phyloP scores from a whole-genome alignment of 2,329 filamentous ascomycete species.

The Pseudodiploospora longispora region DNA sequence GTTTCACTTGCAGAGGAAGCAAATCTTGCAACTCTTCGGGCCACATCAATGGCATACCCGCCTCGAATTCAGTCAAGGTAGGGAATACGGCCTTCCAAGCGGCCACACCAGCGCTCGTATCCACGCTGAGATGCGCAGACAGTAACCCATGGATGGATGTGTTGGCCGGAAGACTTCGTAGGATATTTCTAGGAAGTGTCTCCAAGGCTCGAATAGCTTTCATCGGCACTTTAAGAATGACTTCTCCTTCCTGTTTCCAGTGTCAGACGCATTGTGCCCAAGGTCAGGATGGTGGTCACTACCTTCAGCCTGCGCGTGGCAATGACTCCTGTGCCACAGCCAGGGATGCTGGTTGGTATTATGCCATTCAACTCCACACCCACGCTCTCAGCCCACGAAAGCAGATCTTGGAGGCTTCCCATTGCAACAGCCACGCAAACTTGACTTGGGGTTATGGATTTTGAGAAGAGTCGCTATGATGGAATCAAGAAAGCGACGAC shows the following conservation, averaged over 20 bases:
- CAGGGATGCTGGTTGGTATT: slow-evolving; percentile 54
- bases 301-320: slow-evolving; percentile 57
- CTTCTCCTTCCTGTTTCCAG: slow-evolving; percentile 34
- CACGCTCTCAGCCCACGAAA: slow-evolving; percentile 2
- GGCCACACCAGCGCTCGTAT: slow-evolving; percentile 37
- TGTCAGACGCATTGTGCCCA: neutral
- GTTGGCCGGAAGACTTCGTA: slow-evolving; percentile 40
- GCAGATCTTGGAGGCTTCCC: slow-evolving; percentile 4
- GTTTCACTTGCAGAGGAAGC: slow-evolving; percentile 35
- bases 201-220: slow-evolving; percentile 56
- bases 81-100: slow-evolving; percentile 65
- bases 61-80: slow-evolving; percentile 47
- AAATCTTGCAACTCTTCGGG: slow-evolving; percentile 33
- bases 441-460: too few species aligned
- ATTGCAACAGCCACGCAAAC: neutral
- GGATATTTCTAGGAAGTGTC: slow-evolving; percentile 47
- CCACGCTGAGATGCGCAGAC: slow-evolving; percentile 57
- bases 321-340: slow-evolving; percentile 65
- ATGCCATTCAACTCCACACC: slow-evolving; percentile 48
- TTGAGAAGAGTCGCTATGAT: too few species aligned
- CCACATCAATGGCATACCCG: slow-evolving; percentile 36
- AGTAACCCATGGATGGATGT: slow-evolving; percentile 64
- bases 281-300: slow-evolving; percentile 10
- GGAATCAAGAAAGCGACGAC: too few species aligned
- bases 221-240: slow-evolving; percentile 58